Base-by-base conservation (phyloP, 202 grass and related monocot genomes). In the Digitaria exilis region DNA sequence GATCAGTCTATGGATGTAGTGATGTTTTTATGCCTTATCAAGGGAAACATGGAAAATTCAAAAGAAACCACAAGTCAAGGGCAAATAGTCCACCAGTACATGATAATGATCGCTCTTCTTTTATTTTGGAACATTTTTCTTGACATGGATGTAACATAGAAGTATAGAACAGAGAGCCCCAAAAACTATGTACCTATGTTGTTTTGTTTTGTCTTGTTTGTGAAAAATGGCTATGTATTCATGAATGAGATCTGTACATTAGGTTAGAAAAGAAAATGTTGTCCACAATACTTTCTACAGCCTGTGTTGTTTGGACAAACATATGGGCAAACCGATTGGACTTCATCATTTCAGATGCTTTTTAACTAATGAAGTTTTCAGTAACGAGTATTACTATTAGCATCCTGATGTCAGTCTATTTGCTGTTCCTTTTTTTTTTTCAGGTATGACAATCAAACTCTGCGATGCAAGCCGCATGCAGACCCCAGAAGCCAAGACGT, bases 371-470 rank as follows among this genome's bases (percentile, higher is more conserved):
- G 3, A 26, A 45, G 16, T 57, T 55, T 58, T 44, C 18, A 73
- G 24, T 57, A 12, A 21, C 2, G 2, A 75, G 19, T 35, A 32
- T 54, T 49, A 35, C 19, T 6, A 39, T 75, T 14, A 37, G 6
- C 5, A 26, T 75, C 3, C 1, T 39, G 22, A 75, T 22, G 12
- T 2, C 37, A 75, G 57, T 57, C 0, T 25, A 15, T 41, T n/a
- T 66, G 14, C 2, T 59, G 17, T 28, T 1, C 26, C 55, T 29
- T 45, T 49, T 66, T 61, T n/a, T 57, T 81, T 74, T 75, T 75
- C 87, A 90, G 96, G 96, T 48, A 59, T 99, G 60, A 86, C 80
- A 46, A 94, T 96, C 45, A 96, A 99, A 84, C 66, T 99, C 69
- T 99, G 89, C 67, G 91, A 92, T 65, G 80, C 84, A 43, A 82